Evolutionary conservation across 257 asterid species (phyloP), one percentile per base, ranked within the genome.

Genomic region (Thymus quinquecostatus): DNA sequence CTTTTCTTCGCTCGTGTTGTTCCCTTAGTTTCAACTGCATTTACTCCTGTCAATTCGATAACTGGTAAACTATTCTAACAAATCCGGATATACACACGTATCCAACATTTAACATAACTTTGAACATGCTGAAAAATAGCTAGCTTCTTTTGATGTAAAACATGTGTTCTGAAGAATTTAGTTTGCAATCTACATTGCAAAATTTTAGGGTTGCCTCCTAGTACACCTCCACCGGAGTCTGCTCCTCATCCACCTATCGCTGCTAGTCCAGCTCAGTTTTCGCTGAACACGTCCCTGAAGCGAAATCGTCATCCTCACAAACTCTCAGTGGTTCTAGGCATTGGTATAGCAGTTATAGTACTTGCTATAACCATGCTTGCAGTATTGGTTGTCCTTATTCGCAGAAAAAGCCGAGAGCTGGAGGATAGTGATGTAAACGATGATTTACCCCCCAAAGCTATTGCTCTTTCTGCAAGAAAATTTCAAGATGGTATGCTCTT

Each of bases 341-440:
- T 92, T 30, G 92, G 96, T 70, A 83, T 92, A 69, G 96, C 90
- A 54, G 79, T 92, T 68, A 82, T 91, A 45, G 84, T 74, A 30
- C 56, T 83, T 72, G 86, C 96, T 74, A 50, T 81, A 47, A 56
- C 79, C 48, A 59, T 88, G 85, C 87, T 95, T 70, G 79, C 79
- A 11, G 74, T 88, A 66, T 68, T 95, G 59, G 70, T 83, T 72
- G 36, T 87, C 81, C 92, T 92, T 60, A 87, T 92, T 45, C 88
- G 84, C 55, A 75, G 80, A 76, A 92, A 88, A 84, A 82, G 70
- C 74, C 75, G 76, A 79, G 93, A 95, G 77, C 88, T 95, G 66
- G 85, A 83, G 65, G 87, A 85, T 56, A 77, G 82, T 10, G 84
- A 79, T 69, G 53, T 36, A 40, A 66, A 68, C 75, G 77, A 87